A percentile compares a stretch with the other conserved stretches of the same genome.
Conservation (phyloP, 2,329 filamentous ascomycete species). For the Ramularia collo-cygni region DNA sequence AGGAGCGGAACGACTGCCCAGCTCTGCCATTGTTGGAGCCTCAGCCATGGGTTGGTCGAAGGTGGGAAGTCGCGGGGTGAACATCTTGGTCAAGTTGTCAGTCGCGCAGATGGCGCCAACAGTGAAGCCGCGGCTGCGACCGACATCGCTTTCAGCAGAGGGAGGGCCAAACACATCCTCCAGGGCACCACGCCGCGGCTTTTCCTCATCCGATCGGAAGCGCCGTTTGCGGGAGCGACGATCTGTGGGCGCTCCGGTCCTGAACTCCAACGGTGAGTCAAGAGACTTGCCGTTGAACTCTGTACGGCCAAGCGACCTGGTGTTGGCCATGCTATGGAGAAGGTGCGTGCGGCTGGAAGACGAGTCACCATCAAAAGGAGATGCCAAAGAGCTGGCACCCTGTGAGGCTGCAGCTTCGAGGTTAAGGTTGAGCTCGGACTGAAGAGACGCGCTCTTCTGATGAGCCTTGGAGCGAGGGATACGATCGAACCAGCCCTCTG, state of each 20-base stretch:
- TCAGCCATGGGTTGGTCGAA: conserved; percentile 26
- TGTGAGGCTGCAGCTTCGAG: conserved; percentile 18
- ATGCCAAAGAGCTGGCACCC: conserved; percentile 30
- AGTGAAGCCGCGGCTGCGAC: conserved; percentile 56
- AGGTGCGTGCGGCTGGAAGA: conserved; percentile 23
- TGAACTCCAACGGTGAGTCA: conserved; percentile 49
- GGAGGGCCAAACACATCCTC: conserved; percentile 42
- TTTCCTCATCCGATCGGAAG: conserved; percentile 47
- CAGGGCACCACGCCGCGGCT: conserved; percentile 38
- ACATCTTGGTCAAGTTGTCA: conserved; percentile 47
- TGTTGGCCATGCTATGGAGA: conserved; percentile 28
- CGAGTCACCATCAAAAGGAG: conserved; percentile 35
- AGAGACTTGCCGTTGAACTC: conserved; percentile 30
- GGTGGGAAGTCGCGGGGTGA: conserved; percentile 37
- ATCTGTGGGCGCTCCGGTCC: conserved; percentile 44
- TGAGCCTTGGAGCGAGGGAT: conserved; percentile 42
- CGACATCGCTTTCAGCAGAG: conserved; percentile 48
- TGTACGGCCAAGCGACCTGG: conserved; percentile 28
- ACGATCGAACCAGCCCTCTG: conserved; percentile 36
- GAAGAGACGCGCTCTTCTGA: conserved; percentile 46
- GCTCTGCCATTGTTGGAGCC: conserved; percentile 16
- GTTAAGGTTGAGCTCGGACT: conserved; percentile 38
- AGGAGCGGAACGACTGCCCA: conserved; percentile 26
- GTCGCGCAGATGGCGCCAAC: conserved; percentile 49
- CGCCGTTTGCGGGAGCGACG: conserved; percentile 52